Conservation (phyloP, 345 rosid genomes). For the Lumnitzera littorea region DNA sequence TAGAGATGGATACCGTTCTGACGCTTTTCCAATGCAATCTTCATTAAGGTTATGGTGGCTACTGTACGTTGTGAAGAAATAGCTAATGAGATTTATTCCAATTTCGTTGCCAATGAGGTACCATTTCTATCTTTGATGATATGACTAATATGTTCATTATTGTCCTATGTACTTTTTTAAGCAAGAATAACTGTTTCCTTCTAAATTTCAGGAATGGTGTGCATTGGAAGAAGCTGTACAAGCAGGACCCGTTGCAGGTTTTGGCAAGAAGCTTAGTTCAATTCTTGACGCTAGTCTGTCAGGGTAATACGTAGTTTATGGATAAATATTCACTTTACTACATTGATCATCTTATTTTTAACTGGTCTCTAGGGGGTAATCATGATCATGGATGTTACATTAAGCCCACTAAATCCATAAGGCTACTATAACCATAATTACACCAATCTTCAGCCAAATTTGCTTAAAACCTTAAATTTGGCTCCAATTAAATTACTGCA, state of each 20-base stretch:
- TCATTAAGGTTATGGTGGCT: slow-evolving; percentile 26
- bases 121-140: background rate
- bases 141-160: too few species aligned
- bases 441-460: too few species aligned
- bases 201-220: slow-evolving; percentile 49
- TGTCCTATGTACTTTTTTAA: too few species aligned
- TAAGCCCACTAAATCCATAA: too few species aligned
- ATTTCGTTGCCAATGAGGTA: slow-evolving; percentile 21
- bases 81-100: slow-evolving; percentile 18
- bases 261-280: slow-evolving; percentile 64
- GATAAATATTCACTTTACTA: too few species aligned
- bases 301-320: slow-evolving; percentile 35
- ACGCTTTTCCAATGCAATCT: background rate
- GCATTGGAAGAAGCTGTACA: slow-evolving; percentile 54
- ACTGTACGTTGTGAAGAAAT: slow-evolving; percentile 34
- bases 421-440: too few species aligned
- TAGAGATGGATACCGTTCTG: too few species aligned
- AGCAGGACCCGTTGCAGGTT: slow-evolving; percentile 46
- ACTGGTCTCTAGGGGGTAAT: too few species aligned
- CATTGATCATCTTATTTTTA: too few species aligned
- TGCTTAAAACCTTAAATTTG: too few species aligned
- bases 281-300: slow-evolving; percentile 47
- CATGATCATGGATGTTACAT: too few species aligned
- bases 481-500: too few species aligned
- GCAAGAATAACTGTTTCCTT: slow-evolving; percentile 3